A percentile compares a stretch with the other conserved stretches of the same genome.
Evolutionary conservation across 208 protist genomes (phyloP).

Genomic region (Herpetomonas samuelpessoai): DNA sequence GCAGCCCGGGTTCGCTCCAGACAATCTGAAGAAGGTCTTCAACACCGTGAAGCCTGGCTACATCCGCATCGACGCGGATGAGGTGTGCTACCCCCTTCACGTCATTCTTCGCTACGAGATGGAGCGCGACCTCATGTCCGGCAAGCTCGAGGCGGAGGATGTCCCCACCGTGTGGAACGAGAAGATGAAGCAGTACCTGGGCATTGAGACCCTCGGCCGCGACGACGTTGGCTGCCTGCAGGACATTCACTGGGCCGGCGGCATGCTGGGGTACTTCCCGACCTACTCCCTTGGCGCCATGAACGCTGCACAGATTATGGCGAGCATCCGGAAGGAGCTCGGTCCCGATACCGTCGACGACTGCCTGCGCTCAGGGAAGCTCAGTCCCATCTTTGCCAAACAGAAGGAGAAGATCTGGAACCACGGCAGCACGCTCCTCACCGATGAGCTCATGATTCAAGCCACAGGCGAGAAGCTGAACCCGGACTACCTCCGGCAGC

Average conservation of each 20-base stretch:
- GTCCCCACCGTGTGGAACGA: constrained; percentile 73
- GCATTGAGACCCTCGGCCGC: constrained; percentile 57
- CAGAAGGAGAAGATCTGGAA: constrained; percentile 65
- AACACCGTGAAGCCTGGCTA: constrained; percentile 49
- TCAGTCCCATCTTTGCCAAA: constrained; percentile 40
- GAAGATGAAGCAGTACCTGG: constrained; percentile 83
- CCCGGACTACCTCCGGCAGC: constrained; percentile 55
- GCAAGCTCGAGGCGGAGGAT: constrained; percentile 55
- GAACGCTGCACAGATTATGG: constrained; percentile 66
- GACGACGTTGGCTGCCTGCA: constrained; percentile 69
- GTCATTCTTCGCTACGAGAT: constrained; percentile 84
- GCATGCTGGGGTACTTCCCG: constrained; percentile 81
- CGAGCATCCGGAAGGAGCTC: constrained; percentile 40
- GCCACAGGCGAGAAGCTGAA: constrained; percentile 78
- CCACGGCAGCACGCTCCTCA: constrained; percentile 35
- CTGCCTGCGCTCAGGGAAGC: constrained; percentile 37
- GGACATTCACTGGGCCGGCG: constrained; percentile 80
- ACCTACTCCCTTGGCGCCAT: constrained; percentile 80
- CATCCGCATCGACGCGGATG: constrained; percentile 78
- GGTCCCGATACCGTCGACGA: constrained; percentile 30
- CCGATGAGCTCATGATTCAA: constrained; percentile 59
- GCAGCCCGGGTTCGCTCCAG: constrained; percentile 31
- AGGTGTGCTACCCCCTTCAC: constrained; percentile 85
- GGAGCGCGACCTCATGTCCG: constrained; percentile 69
- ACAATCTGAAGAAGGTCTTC: constrained; percentile 36